Base-by-base conservation (phyloP, 805 yeast genomes). In the Saturnispora besseyi region DNA sequence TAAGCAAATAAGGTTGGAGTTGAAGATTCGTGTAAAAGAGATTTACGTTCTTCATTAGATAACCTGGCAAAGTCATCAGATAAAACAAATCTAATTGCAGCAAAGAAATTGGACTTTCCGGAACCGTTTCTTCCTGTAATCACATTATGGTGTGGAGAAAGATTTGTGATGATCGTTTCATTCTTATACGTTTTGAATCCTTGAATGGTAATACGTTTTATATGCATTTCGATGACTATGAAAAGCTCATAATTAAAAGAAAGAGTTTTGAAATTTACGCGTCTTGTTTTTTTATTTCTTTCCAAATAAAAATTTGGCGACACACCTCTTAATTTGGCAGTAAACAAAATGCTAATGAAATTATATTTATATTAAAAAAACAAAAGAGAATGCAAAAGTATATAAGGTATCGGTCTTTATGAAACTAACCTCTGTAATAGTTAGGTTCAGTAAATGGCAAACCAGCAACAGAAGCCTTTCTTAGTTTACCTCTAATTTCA, bases 71-170 rank as follows among this genome's bases (percentile, higher is more conserved):
- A 87, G 32, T 91, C 95, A 62, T 91, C 97, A 43, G 95, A 83
- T 21, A 93, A 66, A 10, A 89, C 97, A 68, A 90, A 93, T 54
- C 97, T 73, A 50, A 91, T 85, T 10, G 99, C 98, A 13, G 96
- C 89, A 65, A 91, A 93, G 67, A 91, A 85, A 65, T 93, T 91
- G 38, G 96, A 87, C 64, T 93, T 91, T 8, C 99, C 99, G 8
- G 96, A 86, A n/a, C 97, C 97, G 66, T 90, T 90, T 46, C 96
- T 71, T 2, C 97, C 97, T 31, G 90, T 88, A 13, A 85, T 81
- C 21, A 91, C 95, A 67, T 91, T 91, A 61, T 83, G 84, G 49
- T 79, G 79, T 0, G 95, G 91, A 1, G 95, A 84, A 31, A 93
- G 71, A 13, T 78, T 72, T 40, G 85, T 93, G 11, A 90, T 78